These are phyloP conservation scores for Barnettozyma sucrosica DNA, from an alignment of 805 yeast species.

Conservation along the genomic window DNA sequence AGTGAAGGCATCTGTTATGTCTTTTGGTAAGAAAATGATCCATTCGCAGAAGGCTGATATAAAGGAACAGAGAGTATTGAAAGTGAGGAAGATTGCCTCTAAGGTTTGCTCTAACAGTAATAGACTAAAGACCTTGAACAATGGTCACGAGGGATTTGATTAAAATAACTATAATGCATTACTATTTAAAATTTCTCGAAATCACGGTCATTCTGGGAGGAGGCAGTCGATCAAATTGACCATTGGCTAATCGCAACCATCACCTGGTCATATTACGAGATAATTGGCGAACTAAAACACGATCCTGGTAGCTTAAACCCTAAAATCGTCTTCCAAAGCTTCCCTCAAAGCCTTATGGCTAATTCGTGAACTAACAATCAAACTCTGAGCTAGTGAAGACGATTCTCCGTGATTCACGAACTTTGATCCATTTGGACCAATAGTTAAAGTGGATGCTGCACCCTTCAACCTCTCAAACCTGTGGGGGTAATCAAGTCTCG, in stretches of 20 bases:
- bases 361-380: conserved; percentile 21
- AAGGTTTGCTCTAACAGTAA: conserved; percentile 3
- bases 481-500: conserved; percentile 6
- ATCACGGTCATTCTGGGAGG: no score
- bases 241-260: no score
- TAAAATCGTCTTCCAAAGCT: conserved; percentile 16
- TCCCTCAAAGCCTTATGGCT: conserved; percentile 24
- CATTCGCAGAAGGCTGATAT: conserved; percentile 8
- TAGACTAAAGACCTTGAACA: conserved; percentile 6
- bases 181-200: no score
- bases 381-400: conserved; percentile 16
- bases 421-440: conserved; percentile 25
- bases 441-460: conserved; percentile 22
- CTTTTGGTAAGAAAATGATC: conserved; percentile 34
- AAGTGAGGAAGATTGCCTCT: conserved; percentile 19
- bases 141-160: conserved; percentile 7
- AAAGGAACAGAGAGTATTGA: conserved; percentile 20
- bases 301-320: background rate
- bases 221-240: no score
- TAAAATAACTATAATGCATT: background rate
- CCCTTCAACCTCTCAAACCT: conserved; percentile 16
- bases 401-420: conserved; percentile 25
- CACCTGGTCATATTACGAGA: no score
- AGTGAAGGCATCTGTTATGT: conserved; percentile 52
- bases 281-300: no score